Base-by-base conservation (phyloP, 163 green algal species). In the Chloromonas sp. region DNA sequence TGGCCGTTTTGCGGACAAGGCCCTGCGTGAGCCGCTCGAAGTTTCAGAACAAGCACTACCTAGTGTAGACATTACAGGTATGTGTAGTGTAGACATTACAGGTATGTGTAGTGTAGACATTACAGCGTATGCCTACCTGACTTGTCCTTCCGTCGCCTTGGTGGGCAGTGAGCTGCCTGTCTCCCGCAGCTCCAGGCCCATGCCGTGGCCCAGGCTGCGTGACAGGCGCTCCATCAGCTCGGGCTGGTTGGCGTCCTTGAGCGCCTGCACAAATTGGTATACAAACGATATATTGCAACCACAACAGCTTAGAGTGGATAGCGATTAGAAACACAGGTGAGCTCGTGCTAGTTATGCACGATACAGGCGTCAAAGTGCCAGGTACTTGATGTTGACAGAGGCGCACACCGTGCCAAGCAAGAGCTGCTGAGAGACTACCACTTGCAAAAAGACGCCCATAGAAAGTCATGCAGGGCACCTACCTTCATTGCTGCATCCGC, bases 161-260 rank as follows among this genome's bases (percentile, higher is more conserved):
- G 91, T 81, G 1, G 86, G 92, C 0, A 98, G 87, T 61, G 87
- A 61, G 60, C 92, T 90, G 3, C 79, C 82, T 0, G 60, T 85
- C 83, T 98, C 96, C 0, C 93, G 84, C 84, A 99, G 95, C 91
- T 99, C 97, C 81, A 98, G 89, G 14, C 96, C 96, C 87, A 99
- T 98, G 87, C 91, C 95, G 77, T 94, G 95, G 61, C 97, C 97
- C n/a, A 98, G 86, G 81, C 94, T 98, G 85, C 97, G 98, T 14
- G 87, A 87, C 15, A 99, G 88, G 59, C 91, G 87, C 14, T 93
- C 86, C 14, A 95, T 87, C 74, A 99, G 87, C 36, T 94, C 81
- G 5, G 85, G 86, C 85, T 94, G 90, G 0, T 85, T 89, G 58
- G 84, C 85, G 3, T 90, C 90, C 84, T 92, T 85, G 87, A 95